Evolutionary conservation across 73 alveolate genomes (phyloP).

Genomic region (Symbiodinium pilosum): DNA sequence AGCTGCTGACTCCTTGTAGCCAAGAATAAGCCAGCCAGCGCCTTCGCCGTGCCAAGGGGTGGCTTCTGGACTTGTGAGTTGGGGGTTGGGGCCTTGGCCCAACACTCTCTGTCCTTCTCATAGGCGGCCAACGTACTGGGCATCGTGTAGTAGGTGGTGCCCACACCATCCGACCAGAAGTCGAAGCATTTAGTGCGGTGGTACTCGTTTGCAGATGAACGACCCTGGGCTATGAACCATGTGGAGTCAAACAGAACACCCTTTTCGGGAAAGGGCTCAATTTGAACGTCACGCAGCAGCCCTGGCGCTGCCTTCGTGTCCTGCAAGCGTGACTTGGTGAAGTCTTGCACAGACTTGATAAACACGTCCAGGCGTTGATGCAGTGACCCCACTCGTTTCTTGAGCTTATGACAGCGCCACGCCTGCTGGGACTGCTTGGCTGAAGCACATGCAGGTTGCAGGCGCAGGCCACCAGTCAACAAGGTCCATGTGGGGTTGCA

Average conservation of each 20-base stretch:
- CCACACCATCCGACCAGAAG: neutral
- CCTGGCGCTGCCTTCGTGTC: neutral
- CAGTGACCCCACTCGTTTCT: neutral
- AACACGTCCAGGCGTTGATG: neutral
- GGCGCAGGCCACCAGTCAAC: slow-evolving; percentile 39
- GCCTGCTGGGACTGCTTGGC: slow-evolving; percentile 28
- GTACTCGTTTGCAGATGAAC: neutral
- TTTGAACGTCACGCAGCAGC: neutral
- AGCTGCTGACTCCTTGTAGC: neutral
- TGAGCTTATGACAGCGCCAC: slow-evolving; percentile 43
- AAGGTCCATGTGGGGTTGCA: neutral
- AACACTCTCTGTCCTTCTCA: neutral
- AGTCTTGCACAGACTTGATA: neutral
- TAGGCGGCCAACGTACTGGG: neutral
- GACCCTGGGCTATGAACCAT: neutral
- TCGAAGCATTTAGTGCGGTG: neutral
- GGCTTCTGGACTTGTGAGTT: no score
- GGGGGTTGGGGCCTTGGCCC: neutral
- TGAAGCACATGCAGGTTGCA: slow-evolving; percentile 19
- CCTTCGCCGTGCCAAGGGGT: neutral
- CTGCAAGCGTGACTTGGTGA: neutral
- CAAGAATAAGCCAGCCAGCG: neutral
- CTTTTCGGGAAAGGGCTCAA: slow-evolving; percentile 12
- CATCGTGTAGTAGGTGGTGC: neutral
- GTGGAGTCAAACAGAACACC: neutral